Evolutionary conservation across 176 grass and related monocot genomes (phyloP).

Genomic region (Eremochloa ophiuroides): DNA sequence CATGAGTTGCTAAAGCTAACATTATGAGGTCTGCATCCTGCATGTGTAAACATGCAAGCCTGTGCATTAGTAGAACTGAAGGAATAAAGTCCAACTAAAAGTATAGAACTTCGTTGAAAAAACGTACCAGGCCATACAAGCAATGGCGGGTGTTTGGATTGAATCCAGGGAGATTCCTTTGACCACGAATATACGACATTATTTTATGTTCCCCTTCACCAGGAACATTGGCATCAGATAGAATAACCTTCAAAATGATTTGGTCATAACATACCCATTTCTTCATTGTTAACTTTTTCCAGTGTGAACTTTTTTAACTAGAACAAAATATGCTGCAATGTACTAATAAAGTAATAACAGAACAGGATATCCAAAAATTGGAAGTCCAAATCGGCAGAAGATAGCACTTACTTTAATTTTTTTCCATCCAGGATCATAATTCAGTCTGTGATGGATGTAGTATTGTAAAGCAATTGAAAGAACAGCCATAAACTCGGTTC

Average conservation of each 20-base stretch:
- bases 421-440: constrained; percentile 98
- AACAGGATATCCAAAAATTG: constrained; percentile 6
- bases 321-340: constrained; percentile 13
- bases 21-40: constrained; percentile 99
- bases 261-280: constrained; percentile 29
- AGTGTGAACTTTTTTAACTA: background rate
- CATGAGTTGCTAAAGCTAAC: constrained; percentile 98
- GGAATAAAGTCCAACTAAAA: background rate
- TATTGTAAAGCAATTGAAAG: constrained; percentile 93
- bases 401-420: constrained; percentile 78
- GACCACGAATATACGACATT: constrained; percentile 97
- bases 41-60: constrained; percentile 28
- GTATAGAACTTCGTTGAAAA: background rate
- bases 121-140: constrained; percentile 85
- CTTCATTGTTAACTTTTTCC: constrained; percentile 4
- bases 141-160: constrained; percentile 97
- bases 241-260: constrained; percentile 88
- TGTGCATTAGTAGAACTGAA: constrained; percentile 27
- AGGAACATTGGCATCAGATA: constrained; percentile 99
- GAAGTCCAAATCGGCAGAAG: background rate
- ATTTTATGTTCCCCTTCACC: constrained; percentile 99
- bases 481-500: constrained; percentile 98
- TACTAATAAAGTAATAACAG: background rate
- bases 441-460: constrained; percentile 89
- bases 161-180: constrained; percentile 78